These are phyloP conservation scores for Zygoascus bituminiphila DNA, from an alignment of 805 yeast genomes.

Conservation along the genomic window DNA sequence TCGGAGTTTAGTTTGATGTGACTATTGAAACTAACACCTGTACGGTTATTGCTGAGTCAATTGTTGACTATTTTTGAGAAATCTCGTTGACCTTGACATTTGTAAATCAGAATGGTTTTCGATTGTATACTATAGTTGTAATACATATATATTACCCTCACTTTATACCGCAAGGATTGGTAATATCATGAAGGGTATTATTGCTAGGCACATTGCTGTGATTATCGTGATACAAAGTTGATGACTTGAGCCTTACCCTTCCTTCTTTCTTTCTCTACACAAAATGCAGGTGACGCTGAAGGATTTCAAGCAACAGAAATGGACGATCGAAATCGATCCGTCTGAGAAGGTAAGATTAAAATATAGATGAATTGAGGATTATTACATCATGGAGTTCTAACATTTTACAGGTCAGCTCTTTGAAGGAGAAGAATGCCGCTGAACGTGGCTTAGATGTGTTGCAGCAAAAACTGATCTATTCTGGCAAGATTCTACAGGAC, in stretches of 20 bases:
- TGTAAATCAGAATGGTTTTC: too few relatives aligned
- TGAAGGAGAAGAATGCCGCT: constrained; percentile 45
- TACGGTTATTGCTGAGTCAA: too few relatives aligned
- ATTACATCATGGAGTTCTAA: too few relatives aligned
- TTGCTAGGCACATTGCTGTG: too few relatives aligned
- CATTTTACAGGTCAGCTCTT: constrained; percentile 10
- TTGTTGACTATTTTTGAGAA: too few relatives aligned
- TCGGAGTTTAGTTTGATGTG: not conserved
- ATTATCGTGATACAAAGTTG: not conserved
- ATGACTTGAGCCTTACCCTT: not conserved
- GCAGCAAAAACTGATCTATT: constrained; percentile 82
- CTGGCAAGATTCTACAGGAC: constrained; percentile 85
- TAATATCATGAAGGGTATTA: too few relatives aligned
- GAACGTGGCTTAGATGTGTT: constrained; percentile 59
- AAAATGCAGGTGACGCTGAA: constrained; percentile 73
- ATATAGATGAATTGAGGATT: not conserved
- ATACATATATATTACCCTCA: too few relatives aligned
- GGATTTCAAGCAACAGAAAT: constrained; percentile 87
- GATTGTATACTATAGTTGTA: too few relatives aligned
- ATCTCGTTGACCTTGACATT: too few relatives aligned
- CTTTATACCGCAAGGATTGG: too few relatives aligned
- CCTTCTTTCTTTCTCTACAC: not conserved
- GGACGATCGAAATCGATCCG: constrained; percentile 68
- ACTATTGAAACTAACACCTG: too few relatives aligned
- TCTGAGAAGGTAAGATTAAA: constrained; percentile 58